A percentile compares a stretch with the other conserved stretches of the same genome.
phyloP scores from a whole-genome alignment of 2,329 filamentous ascomycete species.

The Aspergillus latus region DNA sequence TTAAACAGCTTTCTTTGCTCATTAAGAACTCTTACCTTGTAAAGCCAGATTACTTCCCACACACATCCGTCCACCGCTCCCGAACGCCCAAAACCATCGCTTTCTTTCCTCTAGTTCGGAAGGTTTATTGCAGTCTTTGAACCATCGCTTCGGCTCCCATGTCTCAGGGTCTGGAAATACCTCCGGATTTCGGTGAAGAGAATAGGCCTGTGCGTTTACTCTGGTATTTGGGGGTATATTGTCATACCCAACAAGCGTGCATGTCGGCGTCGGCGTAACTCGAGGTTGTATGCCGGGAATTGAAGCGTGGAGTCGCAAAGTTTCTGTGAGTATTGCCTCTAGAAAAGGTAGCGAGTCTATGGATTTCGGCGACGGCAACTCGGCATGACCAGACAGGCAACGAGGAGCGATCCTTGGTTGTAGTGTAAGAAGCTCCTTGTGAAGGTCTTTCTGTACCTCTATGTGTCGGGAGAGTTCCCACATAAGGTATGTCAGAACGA shows the following conservation, averaged over 20 bases:
- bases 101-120: slow-evolving; percentile 44
- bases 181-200: slow-evolving; percentile 51
- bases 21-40: slow-evolving; percentile 37
- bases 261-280: slow-evolving; percentile 45
- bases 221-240: slow-evolving; percentile 46
- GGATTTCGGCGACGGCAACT: slow-evolving; percentile 41
- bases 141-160: slow-evolving; percentile 52
- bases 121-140: slow-evolving; percentile 39
- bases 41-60: slow-evolving; percentile 51
- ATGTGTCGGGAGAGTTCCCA: slow-evolving; percentile 44
- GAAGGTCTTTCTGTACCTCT: slow-evolving; percentile 38
- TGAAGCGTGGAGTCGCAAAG: slow-evolving; percentile 60
- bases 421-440: slow-evolving; percentile 39
- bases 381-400: slow-evolving; percentile 15
- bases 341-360: slow-evolving; percentile 55
- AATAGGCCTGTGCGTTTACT: slow-evolving; percentile 52
- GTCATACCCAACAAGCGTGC: slow-evolving; percentile 40
- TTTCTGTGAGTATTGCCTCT: slow-evolving; percentile 61
- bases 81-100: slow-evolving; percentile 54
- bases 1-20: slow-evolving; percentile 3
- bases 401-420: slow-evolving; percentile 32
- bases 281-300: slow-evolving; percentile 65
- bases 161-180: slow-evolving; percentile 51
- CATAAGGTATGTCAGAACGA: slow-evolving; percentile 51
- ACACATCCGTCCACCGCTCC: slow-evolving; percentile 52